phyloP scores from a whole-genome alignment of 2,329 filamentous ascomycete species.

The Pseudopyrenochaeta lycopersici region DNA sequence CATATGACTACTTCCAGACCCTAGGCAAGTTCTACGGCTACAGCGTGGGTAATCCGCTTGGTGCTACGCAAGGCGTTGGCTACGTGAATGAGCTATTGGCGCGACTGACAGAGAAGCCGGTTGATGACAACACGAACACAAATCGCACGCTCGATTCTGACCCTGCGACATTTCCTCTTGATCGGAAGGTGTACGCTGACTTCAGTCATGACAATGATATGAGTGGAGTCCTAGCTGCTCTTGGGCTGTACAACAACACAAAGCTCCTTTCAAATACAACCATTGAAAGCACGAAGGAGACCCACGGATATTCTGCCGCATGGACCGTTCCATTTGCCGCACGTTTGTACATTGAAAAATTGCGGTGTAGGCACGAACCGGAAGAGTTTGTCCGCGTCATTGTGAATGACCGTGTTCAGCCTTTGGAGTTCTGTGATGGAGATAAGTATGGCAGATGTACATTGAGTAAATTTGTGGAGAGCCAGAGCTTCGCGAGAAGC shows the following conservation, averaged over 20 bases:
- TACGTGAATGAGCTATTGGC: slow-evolving; percentile 89
- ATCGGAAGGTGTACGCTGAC: slow-evolving; percentile 76
- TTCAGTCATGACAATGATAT: slow-evolving; percentile 94
- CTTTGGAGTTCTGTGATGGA: slow-evolving; percentile 73
- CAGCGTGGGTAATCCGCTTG: slow-evolving; percentile 78
- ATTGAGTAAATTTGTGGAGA: slow-evolving; percentile 75
- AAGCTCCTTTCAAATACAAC: slow-evolving; percentile 55
- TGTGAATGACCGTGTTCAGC: slow-evolving; percentile 84
- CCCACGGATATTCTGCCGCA: slow-evolving; percentile 75
- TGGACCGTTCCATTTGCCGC: slow-evolving; percentile 86
- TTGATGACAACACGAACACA: slow-evolving; percentile 76
- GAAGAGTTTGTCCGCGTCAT: slow-evolving; percentile 81
- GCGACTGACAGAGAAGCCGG: slow-evolving; percentile 73
- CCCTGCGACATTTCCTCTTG: slow-evolving; percentile 76
- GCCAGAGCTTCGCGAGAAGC: slow-evolving; percentile 74
- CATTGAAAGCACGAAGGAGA: slow-evolving; percentile 60
- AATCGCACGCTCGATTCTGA: slow-evolving; percentile 79
- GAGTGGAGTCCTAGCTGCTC: slow-evolving; percentile 75
- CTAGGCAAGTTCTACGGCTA: slow-evolving; percentile 88
- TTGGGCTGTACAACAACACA: slow-evolving; percentile 80
- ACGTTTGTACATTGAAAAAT: slow-evolving; percentile 87
- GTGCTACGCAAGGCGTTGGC: slow-evolving; percentile 85
- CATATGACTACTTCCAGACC: slow-evolving; percentile 82
- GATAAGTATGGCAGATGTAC: slow-evolving; percentile 77
- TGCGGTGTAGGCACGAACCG: slow-evolving; percentile 68